Percentiles rank a stretch among this genome's conserved stretches.
These are phyloP conservation scores for Oehlia diaphana DNA, from an alignment of 192 early-diverging fungal genomes.

Conservation along the genomic window DNA sequence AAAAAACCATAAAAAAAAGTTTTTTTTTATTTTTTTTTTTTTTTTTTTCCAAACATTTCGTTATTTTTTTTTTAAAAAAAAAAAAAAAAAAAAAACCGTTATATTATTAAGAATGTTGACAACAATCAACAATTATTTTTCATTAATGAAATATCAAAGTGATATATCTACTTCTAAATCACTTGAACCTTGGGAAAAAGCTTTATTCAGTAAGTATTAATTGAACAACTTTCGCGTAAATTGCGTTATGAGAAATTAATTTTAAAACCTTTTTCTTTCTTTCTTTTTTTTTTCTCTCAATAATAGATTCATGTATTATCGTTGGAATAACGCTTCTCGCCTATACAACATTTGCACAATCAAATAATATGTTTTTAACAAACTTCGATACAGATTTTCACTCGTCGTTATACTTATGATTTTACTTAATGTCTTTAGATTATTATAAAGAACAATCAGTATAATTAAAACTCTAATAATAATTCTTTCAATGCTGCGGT, in stretches of 20 bases:
- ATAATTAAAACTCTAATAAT: too few relatives aligned
- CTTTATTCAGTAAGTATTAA: conserved; percentile 2
- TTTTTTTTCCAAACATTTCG: too few relatives aligned
- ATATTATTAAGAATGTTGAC: not conserved
- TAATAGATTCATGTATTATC: not conserved
- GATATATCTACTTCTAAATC: not conserved
- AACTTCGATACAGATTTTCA: not conserved
- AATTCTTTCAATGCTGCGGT: too few relatives aligned
- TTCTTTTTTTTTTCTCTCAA: not conserved
- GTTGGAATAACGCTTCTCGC: not conserved
- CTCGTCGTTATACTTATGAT: not conserved
- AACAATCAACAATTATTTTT: not conserved
- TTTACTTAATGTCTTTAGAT: not conserved
- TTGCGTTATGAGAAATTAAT: too few relatives aligned
- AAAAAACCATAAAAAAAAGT: too few relatives aligned
- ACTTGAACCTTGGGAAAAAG: conserved; percentile 10
- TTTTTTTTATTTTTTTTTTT: too few relatives aligned
- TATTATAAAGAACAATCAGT: not conserved
- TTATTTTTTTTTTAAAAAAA: too few relatives aligned
- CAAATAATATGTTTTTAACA: not conserved
- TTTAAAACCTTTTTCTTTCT: too few relatives aligned
- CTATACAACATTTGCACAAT: not conserved
- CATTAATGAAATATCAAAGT: not conserved
- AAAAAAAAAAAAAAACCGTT: not conserved
- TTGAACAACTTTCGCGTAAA: too few relatives aligned